phyloP scores from a whole-genome alignment of 2,329 filamentous ascomycete genomes.

The Aspergillus novofumigatus region DNA sequence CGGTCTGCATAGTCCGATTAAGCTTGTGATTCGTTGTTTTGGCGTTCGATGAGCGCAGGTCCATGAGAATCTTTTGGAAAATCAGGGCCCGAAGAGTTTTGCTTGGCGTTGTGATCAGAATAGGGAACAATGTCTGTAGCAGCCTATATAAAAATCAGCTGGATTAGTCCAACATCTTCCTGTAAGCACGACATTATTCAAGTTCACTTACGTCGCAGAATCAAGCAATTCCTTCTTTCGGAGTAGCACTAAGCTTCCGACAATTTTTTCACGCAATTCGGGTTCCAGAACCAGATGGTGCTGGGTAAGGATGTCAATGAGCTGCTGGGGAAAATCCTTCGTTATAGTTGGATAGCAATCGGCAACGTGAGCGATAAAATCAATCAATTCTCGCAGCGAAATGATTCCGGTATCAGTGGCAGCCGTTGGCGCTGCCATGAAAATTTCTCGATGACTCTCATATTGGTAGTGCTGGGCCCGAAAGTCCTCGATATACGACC shows the following conservation, averaged over 20 bases:
- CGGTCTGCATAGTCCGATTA: constrained; percentile 88
- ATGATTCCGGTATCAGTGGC: constrained; percentile 74
- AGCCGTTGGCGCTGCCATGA: constrained; percentile 75
- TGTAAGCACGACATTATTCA: neutral
- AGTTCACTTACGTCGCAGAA: constrained; percentile 56
- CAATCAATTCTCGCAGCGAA: constrained; percentile 84
- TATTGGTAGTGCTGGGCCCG: constrained; percentile 86
- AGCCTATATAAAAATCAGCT: constrained; percentile 42
- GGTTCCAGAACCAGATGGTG: constrained; percentile 80
- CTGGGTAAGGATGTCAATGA: constrained; percentile 73
- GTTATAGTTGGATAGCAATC: constrained; percentile 88
- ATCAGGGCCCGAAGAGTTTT: constrained; percentile 81
- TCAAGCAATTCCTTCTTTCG: constrained; percentile 90
- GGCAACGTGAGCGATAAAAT: constrained; percentile 88
- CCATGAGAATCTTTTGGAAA: constrained; percentile 87
- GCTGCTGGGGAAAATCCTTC: constrained; percentile 68
- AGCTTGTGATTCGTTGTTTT: constrained; percentile 87
- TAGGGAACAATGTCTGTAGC: constrained; percentile 88
- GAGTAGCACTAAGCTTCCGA: constrained; percentile 81
- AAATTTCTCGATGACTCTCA: constrained; percentile 85
- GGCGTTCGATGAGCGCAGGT: constrained; percentile 80
- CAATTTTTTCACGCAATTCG: constrained; percentile 89
- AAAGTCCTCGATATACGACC: constrained; percentile 88
- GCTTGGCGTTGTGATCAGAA: constrained; percentile 85
- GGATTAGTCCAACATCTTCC: neutral